Evolutionary conservation across 1,284 basidiomycete genomes (phyloP).

Genomic region (Malassezia psittaci): DNA sequence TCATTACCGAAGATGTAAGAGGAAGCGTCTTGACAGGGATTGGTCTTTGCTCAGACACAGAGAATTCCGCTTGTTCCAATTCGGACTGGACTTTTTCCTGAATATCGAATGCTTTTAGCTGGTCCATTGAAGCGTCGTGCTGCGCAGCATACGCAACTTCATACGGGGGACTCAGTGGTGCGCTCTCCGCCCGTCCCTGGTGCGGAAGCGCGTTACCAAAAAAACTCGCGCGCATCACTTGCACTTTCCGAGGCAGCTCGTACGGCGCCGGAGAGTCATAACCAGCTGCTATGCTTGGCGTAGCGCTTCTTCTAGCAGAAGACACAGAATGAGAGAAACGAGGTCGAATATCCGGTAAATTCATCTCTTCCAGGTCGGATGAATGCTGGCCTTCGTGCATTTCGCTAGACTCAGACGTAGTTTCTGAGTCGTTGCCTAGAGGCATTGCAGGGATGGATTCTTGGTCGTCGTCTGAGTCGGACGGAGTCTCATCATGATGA

Average conservation of each 20-base stretch:
- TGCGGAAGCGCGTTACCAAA: constrained; percentile 36
- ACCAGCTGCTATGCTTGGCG: constrained; percentile 2
- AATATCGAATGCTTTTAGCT: background rate
- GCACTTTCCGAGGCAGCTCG: constrained; percentile 35
- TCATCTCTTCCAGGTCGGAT: constrained; percentile 4
- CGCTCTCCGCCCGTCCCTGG: constrained; percentile 13
- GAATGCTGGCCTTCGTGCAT: constrained; percentile 6
- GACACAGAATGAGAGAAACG: background rate
- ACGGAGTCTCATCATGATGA: background rate
- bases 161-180: constrained; percentile 4
- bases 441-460: constrained; percentile 26
- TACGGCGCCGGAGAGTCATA: constrained; percentile 3
- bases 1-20: background rate
- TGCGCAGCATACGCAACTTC: background rate
- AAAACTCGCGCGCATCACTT: constrained; percentile 48
- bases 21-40: constrained; percentile 4
- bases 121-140: background rate
- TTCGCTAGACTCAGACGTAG: constrained; percentile 3
- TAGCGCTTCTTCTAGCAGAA: constrained; percentile 3
- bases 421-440: constrained; percentile 17
- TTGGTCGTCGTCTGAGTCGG: constrained; percentile 17
- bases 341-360: background rate
- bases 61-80: background rate
- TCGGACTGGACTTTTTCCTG: background rate
- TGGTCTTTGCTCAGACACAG: background rate